Evolutionary conservation across 495 filamentous ascomycete species (phyloP).

Genomic region (Ramalina intermedia): DNA sequence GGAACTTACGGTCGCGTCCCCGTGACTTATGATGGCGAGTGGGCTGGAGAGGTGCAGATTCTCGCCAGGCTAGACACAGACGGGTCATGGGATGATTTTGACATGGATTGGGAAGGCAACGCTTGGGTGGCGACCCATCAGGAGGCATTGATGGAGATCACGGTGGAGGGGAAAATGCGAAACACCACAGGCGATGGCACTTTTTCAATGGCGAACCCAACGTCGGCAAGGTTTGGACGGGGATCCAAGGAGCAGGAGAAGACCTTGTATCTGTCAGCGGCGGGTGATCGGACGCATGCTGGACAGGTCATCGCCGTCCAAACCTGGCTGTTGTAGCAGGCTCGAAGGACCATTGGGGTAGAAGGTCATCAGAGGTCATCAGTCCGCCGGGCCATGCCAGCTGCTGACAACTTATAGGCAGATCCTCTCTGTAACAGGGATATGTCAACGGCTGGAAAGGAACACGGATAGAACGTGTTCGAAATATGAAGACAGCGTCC

Average conservation of each 20-base stretch:
- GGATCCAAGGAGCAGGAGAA: constrained; percentile 13
- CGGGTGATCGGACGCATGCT: constrained; percentile 10
- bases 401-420: too few species aligned
- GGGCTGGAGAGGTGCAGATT: constrained; percentile 18
- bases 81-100: constrained; percentile 22
- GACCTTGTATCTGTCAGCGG: constrained; percentile 20
- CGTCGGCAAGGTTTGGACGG: constrained; percentile 14
- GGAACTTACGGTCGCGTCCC: constrained; percentile 23
- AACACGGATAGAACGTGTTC: too few species aligned
- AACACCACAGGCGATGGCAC: constrained; percentile 17
- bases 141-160: constrained; percentile 18
- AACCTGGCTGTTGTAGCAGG: too few species aligned
- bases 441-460: too few species aligned
- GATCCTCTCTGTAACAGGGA: too few species aligned
- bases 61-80: constrained; percentile 14
- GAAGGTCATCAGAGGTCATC: too few species aligned
- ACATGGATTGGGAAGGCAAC: constrained; percentile 22
- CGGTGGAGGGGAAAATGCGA: constrained; percentile 17
- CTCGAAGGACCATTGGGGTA: too few species aligned
- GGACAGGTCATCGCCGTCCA: too few species aligned
- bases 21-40: constrained; percentile 16
- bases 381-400: too few species aligned
- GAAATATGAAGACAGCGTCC: too few species aligned
- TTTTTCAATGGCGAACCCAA: constrained; percentile 17
- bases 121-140: constrained; percentile 24